Conservation (phyloP, 129 eudicot genomes). For the Lonicera japonica region DNA sequence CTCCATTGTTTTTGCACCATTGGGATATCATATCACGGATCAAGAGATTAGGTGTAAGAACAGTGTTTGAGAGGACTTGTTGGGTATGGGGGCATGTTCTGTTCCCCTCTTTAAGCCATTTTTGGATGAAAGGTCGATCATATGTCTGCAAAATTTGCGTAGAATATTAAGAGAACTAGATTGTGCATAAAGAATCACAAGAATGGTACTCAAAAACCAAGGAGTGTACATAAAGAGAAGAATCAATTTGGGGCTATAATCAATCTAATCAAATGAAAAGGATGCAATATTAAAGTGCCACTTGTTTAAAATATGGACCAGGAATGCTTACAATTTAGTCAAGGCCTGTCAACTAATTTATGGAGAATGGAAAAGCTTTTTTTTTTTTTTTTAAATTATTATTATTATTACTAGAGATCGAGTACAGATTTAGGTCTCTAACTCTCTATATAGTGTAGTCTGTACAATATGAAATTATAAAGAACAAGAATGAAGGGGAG, state of each 20-base stretch:
- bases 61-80: constrained; percentile 86
- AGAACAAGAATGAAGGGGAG: no score
- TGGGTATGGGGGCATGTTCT: constrained; percentile 80
- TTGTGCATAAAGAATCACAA: neutral
- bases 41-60: constrained; percentile 72
- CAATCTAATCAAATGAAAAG: no score
- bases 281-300: neutral
- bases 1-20: constrained; percentile 79
- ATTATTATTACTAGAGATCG: neutral
- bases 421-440: neutral
- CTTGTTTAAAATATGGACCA: neutral
- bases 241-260: no score
- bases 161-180: constrained; percentile 12
- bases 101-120: constrained; percentile 86
- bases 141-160: constrained; percentile 59
- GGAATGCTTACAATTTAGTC: neutral
- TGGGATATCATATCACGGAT: constrained; percentile 70
- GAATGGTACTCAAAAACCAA: no score
- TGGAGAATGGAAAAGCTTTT: neutral
- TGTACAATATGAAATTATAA: no score
- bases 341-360: neutral
- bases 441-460: no score
- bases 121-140: constrained; percentile 78
- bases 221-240: neutral
- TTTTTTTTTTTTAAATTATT: no score